phyloP scores from a whole-genome alignment of 2,329 filamentous ascomycete species.

The Didymosphaeria variabile region DNA sequence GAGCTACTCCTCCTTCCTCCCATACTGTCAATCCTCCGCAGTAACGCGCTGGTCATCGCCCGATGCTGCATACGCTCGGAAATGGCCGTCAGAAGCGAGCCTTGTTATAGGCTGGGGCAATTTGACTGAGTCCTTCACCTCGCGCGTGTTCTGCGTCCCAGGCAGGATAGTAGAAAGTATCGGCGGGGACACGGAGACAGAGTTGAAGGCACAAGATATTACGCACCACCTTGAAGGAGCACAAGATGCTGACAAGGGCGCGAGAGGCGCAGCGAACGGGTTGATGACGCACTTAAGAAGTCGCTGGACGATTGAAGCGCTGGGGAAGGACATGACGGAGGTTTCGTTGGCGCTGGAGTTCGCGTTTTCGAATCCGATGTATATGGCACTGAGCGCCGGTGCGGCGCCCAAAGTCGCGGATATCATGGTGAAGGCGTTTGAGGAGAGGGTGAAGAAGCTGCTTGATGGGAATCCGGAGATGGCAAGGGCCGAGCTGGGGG shows the following conservation, averaged over 20 bases:
- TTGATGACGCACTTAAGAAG: slow-evolving; percentile 76
- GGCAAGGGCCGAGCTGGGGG: slow-evolving; percentile 33
- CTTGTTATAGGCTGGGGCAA: slow-evolving; percentile 86
- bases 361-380: slow-evolving; percentile 87
- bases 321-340: slow-evolving; percentile 66
- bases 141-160: slow-evolving; percentile 79
- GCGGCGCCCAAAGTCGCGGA: slow-evolving; percentile 85
- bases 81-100: slow-evolving; percentile 77
- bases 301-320: slow-evolving; percentile 69
- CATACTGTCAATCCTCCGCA: slow-evolving; percentile 80
- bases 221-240: slow-evolving; percentile 52
- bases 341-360: slow-evolving; percentile 82
- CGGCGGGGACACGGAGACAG: slow-evolving; percentile 65
- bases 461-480: slow-evolving; percentile 37
- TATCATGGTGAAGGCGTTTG: slow-evolving; percentile 93
- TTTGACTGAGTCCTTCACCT: slow-evolving; percentile 84
- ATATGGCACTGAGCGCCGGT: slow-evolving; percentile 80
- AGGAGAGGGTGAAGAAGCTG: slow-evolving; percentile 75
- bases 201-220: slow-evolving; percentile 52
- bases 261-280: slow-evolving; percentile 19
- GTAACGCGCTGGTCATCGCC: slow-evolving; percentile 78
- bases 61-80: slow-evolving; percentile 56
- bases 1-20: slow-evolving; percentile 83
- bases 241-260: slow-evolving; percentile 5
- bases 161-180: slow-evolving; percentile 78